Percentiles rank a stretch among this genome's conserved stretches.
Conservation (phyloP, 179 eudicot genomes). For the Patellifolia procumbens region DNA sequence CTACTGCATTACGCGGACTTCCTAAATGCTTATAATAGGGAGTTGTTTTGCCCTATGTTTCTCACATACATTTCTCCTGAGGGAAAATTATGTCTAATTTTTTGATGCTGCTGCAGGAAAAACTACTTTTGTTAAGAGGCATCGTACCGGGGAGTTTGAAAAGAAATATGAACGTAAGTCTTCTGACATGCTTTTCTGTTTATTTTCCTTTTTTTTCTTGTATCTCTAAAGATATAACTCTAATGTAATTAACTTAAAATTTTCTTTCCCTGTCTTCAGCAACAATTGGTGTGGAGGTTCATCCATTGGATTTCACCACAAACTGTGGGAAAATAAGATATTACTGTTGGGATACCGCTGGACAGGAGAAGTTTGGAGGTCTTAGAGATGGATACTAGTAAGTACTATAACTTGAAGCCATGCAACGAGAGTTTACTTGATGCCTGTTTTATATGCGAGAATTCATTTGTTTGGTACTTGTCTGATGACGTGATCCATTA, state of each 20-base stretch:
- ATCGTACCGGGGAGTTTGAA: slow-evolving; percentile 59
- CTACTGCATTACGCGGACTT: not conserved
- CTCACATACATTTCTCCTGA: not conserved
- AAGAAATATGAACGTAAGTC: slow-evolving; percentile 60
- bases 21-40: not conserved
- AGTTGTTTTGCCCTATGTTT: not conserved
- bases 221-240: not conserved
- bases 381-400: slow-evolving; percentile 63
- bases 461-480: not conserved
- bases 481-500: not conserved
- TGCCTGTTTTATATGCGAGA: not conserved
- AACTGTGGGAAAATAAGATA: slow-evolving; percentile 51
- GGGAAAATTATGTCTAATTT: not conserved
- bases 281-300: slow-evolving; percentile 71
- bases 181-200: not conserved
- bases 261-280: slow-evolving; percentile 32
- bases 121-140: slow-evolving; percentile 60
- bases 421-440: not conserved
- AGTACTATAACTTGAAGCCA: slow-evolving; percentile 12
- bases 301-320: slow-evolving; percentile 56
- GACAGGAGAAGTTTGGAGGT: slow-evolving; percentile 69
- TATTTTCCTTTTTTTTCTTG: not conserved
- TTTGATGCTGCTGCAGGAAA: slow-evolving; percentile 38
- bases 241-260: not conserved
- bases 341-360: slow-evolving; percentile 75